Evolutionary conservation across 768 basidiomycete genomes (phyloP), one percentile per base, ranked within the genome.

Genomic region (Tulasnella sp.): DNA sequence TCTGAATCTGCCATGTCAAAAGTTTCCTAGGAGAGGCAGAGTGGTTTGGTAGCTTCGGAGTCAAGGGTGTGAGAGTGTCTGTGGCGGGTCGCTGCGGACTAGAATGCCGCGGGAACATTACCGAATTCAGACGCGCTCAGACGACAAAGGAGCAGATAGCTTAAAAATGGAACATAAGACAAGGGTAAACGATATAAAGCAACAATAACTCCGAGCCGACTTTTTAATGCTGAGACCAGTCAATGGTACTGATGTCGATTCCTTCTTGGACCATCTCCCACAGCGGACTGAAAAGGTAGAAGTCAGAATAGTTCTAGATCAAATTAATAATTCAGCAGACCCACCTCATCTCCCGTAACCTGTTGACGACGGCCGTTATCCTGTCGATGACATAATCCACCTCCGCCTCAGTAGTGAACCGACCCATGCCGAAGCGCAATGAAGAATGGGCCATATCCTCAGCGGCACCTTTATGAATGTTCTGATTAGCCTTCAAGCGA

Each of bases 211-310:
- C 40, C 16, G 40, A 26, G 1, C 11, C 9, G 5, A 12, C 5
- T 22, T 29, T 29, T 82, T 80, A 86, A 75, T 85, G 84, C 72
- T 84, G 92, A 62, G 92, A 90, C 95, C 95, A 98, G 81, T 98
- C 87, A 79, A 98, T 99, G 19, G 90, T 85, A 78, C 89, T 94
- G 76, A 98, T 87, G 80, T 99, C 97, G 73, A 98, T 95, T 52
- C 96, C 96, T 79, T 98, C 97, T 81, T 97, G 94, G 17, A 98
- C 95, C 95, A 99, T 98, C 82, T 99, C 97, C 96, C 96, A 99
- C 69, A 99, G 81, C 39, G 97, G 97, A 78, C 94, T 93, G 40
- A 34, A 34, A 35, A 19, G 47, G 5, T 64, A 29, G 32, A 35
- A 74, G 62, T 22, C 0, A 72, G 67, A 12, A 9, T 39, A 39